Conservation (phyloP, 2,329 filamentous ascomycete species). For the Scedosporium apiospermum region DNA sequence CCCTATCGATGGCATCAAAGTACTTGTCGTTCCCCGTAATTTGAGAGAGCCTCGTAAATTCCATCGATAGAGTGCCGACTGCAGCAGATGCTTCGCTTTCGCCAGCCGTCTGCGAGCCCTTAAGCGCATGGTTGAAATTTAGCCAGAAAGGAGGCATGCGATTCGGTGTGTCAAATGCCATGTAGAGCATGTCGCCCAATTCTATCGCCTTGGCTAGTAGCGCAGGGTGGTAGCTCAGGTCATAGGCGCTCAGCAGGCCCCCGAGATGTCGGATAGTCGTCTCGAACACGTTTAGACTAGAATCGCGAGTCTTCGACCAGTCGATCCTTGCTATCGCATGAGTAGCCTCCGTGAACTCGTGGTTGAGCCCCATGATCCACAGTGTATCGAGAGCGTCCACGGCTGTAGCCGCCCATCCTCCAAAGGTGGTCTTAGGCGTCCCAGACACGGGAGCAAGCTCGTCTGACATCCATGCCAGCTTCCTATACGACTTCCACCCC, state of each 20-base stretch:
- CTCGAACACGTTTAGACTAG: constrained; percentile 49
- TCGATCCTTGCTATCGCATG: constrained; percentile 37
- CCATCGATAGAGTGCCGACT: constrained; percentile 50
- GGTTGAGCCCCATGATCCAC: constrained; percentile 49
- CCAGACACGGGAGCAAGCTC: constrained; percentile 41
- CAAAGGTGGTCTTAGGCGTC: constrained; percentile 35
- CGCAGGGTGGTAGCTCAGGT: constrained; percentile 47
- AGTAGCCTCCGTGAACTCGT: constrained; percentile 47
- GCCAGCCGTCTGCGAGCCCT: constrained; percentile 23
- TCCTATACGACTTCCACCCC: constrained; percentile 41
- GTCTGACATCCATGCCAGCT: constrained; percentile 41
- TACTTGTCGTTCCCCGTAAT: constrained; percentile 49
- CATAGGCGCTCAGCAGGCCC: constrained; percentile 58
- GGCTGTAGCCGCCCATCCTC: constrained; percentile 48
- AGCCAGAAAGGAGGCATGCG: constrained; percentile 48
- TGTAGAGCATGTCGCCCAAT: constrained; percentile 56
- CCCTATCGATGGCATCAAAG: constrained; percentile 52
- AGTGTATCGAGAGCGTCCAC: constrained; percentile 53
- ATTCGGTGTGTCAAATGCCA: constrained; percentile 59
- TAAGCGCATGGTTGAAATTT: constrained; percentile 29
- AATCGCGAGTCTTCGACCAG: constrained; percentile 34
- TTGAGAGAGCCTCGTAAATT: constrained; percentile 55
- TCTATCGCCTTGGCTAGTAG: constrained; percentile 53
- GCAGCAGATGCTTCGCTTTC: constrained; percentile 16
- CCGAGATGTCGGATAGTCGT: constrained; percentile 64